Base-by-base conservation (phyloP, 2,329 filamentous ascomycete species). In the Paraconiothyrium brasiliense region DNA sequence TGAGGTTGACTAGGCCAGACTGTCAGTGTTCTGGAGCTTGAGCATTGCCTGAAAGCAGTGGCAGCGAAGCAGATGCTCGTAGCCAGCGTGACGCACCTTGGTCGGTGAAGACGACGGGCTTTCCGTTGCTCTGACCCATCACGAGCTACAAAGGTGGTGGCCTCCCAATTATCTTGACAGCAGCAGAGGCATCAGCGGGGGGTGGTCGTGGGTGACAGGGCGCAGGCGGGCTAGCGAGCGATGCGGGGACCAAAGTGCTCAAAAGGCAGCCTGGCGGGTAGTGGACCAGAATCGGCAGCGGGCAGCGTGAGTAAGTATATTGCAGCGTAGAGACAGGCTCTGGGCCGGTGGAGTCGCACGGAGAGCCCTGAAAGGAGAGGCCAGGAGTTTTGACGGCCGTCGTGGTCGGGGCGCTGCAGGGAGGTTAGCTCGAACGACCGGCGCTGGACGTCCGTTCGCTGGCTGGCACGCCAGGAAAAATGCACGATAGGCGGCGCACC, bases 111-210 rank as follows among this genome's bases (percentile, higher is more conserved):
- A 93, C 90, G 83, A 97, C 88, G 81, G 92, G 92, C 81, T 97
- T 97, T 81, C 94, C 94, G 82, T 94, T 93, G 78, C 90, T 91
- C 83, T 98, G 97, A 79, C 94, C 94, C 94, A 98, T 98, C 75
- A 69, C 61, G 63, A 61, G 67, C 62, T 64, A 67, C 66, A 67
- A 70, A 71, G 74, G 70, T 70, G 63, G 60, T 57, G 51, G 67
- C 67, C 67, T 68, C 60, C 35, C 55, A 55, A 34, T 39, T 56
- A 56, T 24, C 37, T 22, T 27, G 46, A n/a, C 41, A 3, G 54
- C 54, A 24, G 20, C 11, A 32, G 20, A 58, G 54, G 57, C 50
- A 59, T 58, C 48, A 52, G 60, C 66, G 68, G 69, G 54, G 65
- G 55, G 43, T 13, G 64, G 24, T 2, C 41, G 54, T 34, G 57